Percentiles rank a stretch among this genome's conserved stretches.
Evolutionary conservation across 768 basidiomycete genomes (phyloP).

Genomic region (Brasilioporus rufonigricans): DNA sequence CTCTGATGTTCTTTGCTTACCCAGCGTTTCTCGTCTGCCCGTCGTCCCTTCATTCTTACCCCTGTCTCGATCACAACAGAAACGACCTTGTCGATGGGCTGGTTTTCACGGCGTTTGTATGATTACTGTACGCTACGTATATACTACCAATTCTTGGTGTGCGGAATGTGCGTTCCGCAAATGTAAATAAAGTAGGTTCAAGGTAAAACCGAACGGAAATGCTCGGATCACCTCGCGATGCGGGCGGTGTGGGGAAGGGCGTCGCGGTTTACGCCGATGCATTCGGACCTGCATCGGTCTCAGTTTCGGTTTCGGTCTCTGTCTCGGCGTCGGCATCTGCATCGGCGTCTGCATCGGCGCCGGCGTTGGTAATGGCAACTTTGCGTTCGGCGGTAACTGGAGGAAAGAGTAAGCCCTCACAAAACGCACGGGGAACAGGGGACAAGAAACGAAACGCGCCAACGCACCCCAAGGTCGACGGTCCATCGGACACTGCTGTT

Average conservation of each 20-base stretch:
- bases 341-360: no score
- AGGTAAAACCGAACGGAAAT: neutral
- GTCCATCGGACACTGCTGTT: slow-evolving; percentile 99
- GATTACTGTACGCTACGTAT: slow-evolving; percentile 26
- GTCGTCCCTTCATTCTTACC: neutral
- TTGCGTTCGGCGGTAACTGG: neutral
- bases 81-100: slow-evolving; percentile 5
- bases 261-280: neutral
- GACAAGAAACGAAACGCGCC: slow-evolving; percentile 40
- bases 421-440: no score
- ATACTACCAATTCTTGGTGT: slow-evolving; percentile 6
- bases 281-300: neutral
- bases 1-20: neutral
- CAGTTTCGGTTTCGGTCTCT: neutral
- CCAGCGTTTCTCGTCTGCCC: neutral
- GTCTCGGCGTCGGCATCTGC: neutral
- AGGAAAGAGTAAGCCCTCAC: neutral
- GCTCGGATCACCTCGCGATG: neutral
- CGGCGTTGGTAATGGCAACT: neutral
- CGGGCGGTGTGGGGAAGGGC: neutral
- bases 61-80: neutral
- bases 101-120: slow-evolving; percentile 21
- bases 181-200: neutral
- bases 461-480: slow-evolving; percentile 87
- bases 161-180: neutral